Conservation (phyloP, 1,284 basidiomycete genomes). For the Trichosporon sp. region DNA sequence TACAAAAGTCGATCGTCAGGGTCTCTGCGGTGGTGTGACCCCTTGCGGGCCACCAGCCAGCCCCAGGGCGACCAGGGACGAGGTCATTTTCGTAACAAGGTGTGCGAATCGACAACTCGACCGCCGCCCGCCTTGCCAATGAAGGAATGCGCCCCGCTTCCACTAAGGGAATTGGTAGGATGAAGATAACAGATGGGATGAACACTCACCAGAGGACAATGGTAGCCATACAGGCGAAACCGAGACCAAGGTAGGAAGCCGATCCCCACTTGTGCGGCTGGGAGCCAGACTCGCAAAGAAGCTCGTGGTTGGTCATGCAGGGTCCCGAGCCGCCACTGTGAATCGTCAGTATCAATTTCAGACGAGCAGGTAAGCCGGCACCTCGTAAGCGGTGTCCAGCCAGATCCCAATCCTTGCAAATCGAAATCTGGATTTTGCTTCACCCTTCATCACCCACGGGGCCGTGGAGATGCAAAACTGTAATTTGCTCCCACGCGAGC, state of each 20-base stretch:
- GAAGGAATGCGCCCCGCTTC: neutral
- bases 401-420: neutral
- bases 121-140: neutral
- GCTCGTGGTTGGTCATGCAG: conserved; percentile 26
- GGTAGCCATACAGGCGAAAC: conserved; percentile 24
- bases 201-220: conserved; percentile 19
- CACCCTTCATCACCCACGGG: neutral
- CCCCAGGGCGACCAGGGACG: neutral
- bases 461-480: neutral
- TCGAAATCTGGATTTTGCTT: neutral
- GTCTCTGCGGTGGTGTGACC: neutral
- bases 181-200: neutral
- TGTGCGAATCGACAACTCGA: neutral
- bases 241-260: conserved; percentile 27
- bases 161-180: neutral
- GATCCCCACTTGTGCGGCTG: conserved; percentile 26
- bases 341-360: neutral
- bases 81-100: neutral
- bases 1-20: neutral
- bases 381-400: neutral
- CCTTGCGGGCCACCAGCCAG: neutral
- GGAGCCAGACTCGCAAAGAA: conserved; percentile 22
- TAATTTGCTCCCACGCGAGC: neutral
- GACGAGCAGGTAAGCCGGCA: neutral
- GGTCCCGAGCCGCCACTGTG: conserved; percentile 23